A percentile compares a stretch with the other conserved stretches of the same genome.
These are phyloP conservation scores for Astragalus membranaceus DNA, from an alignment of 306 rosid genomes.

Conservation along the genomic window DNA sequence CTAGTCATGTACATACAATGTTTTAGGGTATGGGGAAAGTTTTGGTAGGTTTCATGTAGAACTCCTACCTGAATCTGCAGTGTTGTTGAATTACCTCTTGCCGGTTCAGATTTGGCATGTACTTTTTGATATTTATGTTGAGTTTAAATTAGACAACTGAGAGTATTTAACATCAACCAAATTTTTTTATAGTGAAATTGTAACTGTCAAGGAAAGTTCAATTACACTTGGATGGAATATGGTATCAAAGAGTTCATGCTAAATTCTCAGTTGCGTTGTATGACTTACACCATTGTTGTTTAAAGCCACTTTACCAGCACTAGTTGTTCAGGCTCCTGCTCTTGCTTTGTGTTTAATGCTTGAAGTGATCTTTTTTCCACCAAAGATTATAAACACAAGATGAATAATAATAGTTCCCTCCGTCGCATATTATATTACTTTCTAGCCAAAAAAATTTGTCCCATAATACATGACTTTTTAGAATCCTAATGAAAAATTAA, in stretches of 20 bases:
- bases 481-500: too few species aligned
- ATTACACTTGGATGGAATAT: neutral
- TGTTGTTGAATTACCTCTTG: conserved; percentile 10
- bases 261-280: too few species aligned
- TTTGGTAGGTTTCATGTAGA: neutral
- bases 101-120: neutral
- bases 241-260: too few species aligned
- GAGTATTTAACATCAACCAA: neutral
- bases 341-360: too few species aligned
- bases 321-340: neutral
- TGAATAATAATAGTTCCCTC: too few species aligned
- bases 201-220: neutral
- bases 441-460: too few species aligned
- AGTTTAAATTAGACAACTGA: neutral
- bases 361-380: too few species aligned
- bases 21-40: neutral
- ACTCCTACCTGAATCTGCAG: neutral
- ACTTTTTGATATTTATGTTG: neutral
- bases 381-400: too few species aligned
- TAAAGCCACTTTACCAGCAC: neutral
- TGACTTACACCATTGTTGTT: neutral
- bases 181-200: neutral
- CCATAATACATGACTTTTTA: too few species aligned
- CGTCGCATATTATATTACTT: too few species aligned
- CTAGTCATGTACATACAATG: conserved; percentile 11